Evolutionary conservation across 2,329 filamentous ascomycete genomes (phyloP), one percentile per base, ranked within the genome.

Genomic region (Pseudogymnoascus sp.): DNA sequence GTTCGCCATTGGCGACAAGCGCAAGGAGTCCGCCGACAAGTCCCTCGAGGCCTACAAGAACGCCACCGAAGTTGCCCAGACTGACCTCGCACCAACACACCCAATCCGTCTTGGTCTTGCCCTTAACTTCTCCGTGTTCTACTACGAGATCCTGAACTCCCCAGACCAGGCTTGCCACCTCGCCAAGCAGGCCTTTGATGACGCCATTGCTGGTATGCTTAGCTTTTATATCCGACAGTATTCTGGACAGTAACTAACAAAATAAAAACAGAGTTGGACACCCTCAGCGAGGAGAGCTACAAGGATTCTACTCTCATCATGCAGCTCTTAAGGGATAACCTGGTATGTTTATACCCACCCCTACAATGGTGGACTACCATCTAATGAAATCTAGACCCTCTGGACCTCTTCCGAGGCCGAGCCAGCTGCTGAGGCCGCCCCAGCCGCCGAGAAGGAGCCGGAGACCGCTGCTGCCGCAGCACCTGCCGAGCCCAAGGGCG

Each of bases 351-450:
- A 49, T 5, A 19, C 52, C 6, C 26, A 55, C 16, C 33, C 3
- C 60, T 10, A 2, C 12, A 60, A 45, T 29, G 11, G 16, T 19
- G 35, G 14, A 33, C 7, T 38, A 7, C 60, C 61, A 60, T 19
- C 77, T 78, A 69, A 78, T 68, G 35, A 55, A 55, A 31, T 55
- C 52, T 70, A 97, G 92, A 97, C 94, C 69, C 92, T 97, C 78
- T 97, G 94, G 94, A 97, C 94, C 74, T 97, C 93, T 65, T 97
- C 93, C 70, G 94, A 97, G 86, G 91, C 92, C 68, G 94, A 97
- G 83, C 85, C 90, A 72, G 80, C 88, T 69, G 81, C 83, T 67
- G 75, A 83, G 71, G 76, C 79, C 65, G 77, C 83, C 65, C 76
- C 85, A 64, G 77, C 79, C 67, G 78, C 84, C 69, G 73, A 80